A percentile compares a stretch with the other conserved stretches of the same genome.
phyloP scores from a whole-genome alignment of 1,284 basidiomycete species.

The Ganoderma sinense region DNA sequence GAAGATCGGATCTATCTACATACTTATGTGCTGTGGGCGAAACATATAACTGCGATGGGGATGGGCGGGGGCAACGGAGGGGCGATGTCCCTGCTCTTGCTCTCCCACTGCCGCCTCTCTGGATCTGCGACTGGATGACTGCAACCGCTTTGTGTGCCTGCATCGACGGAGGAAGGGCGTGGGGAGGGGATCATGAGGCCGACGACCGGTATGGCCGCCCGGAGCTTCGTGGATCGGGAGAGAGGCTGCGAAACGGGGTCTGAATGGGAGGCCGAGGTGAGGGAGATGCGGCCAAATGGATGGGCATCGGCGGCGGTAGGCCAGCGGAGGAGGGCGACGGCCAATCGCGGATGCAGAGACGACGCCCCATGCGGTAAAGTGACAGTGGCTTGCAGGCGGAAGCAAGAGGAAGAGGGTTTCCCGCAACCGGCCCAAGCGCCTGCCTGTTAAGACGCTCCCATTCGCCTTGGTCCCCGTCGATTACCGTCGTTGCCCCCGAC shows the following conservation, averaged over 20 bases:
- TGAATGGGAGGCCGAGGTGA: background rate
- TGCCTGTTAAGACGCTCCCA: constrained; percentile 28
- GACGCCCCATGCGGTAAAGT: constrained; percentile 20
- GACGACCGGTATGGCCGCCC: background rate
- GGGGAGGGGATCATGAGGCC: background rate
- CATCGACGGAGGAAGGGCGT: background rate
- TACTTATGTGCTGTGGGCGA: background rate
- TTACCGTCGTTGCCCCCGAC: constrained; percentile 23
- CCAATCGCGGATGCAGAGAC: constrained; percentile 9
- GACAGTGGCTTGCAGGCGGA: constrained; percentile 29
- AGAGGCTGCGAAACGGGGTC: background rate
- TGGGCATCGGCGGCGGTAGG: constrained; percentile 21
- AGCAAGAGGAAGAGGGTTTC: constrained; percentile 16
- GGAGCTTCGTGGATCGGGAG: background rate
- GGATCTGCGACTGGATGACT: background rate
- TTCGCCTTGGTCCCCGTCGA: constrained; percentile 20
- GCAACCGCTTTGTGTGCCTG: constrained; percentile 1
- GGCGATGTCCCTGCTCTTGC: background rate
- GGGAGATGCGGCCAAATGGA: background rate
- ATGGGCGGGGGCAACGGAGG: background rate
- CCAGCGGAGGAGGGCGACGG: constrained; percentile 5
- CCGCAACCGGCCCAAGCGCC: constrained; percentile 21
- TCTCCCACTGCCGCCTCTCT: background rate
- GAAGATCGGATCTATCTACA: constrained; percentile 1
- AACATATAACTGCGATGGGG: constrained; percentile 1